Evolutionary conservation across 2,329 filamentous ascomycete species (phyloP), one percentile per base, ranked within the genome.

Genomic region (Cladosporium velox): DNA sequence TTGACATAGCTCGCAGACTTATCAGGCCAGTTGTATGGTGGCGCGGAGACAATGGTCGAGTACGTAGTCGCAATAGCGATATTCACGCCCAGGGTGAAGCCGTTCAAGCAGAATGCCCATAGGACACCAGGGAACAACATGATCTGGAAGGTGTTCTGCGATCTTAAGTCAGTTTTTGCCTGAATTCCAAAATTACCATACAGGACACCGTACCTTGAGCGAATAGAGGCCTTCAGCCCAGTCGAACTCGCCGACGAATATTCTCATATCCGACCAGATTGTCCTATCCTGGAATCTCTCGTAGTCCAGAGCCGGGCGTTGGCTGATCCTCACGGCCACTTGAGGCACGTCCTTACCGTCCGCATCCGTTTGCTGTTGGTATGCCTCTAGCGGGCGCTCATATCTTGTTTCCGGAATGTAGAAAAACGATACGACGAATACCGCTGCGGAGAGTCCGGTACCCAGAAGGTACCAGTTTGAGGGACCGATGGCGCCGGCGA

Each of bases 321-420:
- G 67, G 51, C 65, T 69, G 38, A 65, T 69, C 57, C 35, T 73
- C 21, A 61, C 70, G 38, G 28, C 72, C 35, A 28, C 24, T 30
- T 21, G 67, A 64, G 64, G 67, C 51, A 68, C 59, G 1, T 69
- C 70, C 7, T 70, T 68, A 2, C 69, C 68, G 1, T 70, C 69
- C 11, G 15, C 12, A 21, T 55, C 51, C 14, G 28, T 41, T 14
- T 49, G 12, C 47, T 79, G 77, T 35, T 79, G 78, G 59, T 79
- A 82, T 0, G 80, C 75, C 1, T 71, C 69, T 0, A 79, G 67
- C 1, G 77, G 71, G 0, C 80, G 77, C 35, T 76, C 68, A 64
- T 83, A 83, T 59, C 79, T 78, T 1, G 79, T 81, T 71, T 83
- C 81, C 0, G 80, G 80, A 0, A 82, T 73, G 38, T 79, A 76